Evolutionary conservation across 192 early-diverging fungal genomes (phyloP).

Genomic region (Coemansia erecta): DNA sequence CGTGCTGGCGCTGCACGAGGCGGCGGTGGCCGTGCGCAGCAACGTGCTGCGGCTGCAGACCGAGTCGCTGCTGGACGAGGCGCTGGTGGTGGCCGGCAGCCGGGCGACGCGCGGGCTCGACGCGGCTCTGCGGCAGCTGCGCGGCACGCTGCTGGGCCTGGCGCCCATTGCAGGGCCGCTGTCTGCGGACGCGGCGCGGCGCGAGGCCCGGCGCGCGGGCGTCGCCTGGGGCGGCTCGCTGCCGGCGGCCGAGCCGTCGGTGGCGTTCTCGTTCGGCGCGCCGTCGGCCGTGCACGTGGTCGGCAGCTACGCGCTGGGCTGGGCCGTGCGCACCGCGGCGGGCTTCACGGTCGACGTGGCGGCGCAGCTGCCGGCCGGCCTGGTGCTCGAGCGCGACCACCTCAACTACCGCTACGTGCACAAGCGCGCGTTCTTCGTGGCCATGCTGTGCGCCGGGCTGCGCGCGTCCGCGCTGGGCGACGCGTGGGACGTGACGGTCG

Average conservation of each 20-base stretch:
- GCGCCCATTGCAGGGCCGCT: slow-evolving; percentile 15
- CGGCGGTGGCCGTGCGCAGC: slow-evolving; percentile 78
- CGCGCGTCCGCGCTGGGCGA: slow-evolving; percentile 54
- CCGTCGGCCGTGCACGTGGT: slow-evolving; percentile 77
- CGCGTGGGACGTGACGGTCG: slow-evolving; percentile 54
- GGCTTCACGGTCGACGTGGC: slow-evolving; percentile 85
- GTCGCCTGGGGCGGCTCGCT: no score
- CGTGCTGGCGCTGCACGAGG: slow-evolving; percentile 80
- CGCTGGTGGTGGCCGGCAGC: slow-evolving; percentile 11
- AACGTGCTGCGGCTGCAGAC: slow-evolving; percentile 91
- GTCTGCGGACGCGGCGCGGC: slow-evolving; percentile 27
- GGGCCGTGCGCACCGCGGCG: slow-evolving; percentile 56
- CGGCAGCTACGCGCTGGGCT: slow-evolving; percentile 85
- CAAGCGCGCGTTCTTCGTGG: slow-evolving; percentile 91
- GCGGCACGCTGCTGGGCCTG: slow-evolving; percentile 15
- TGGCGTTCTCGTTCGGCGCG: no score
- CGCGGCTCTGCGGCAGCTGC: slow-evolving; percentile 57
- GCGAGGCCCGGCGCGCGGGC: no score
- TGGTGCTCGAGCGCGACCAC: slow-evolving; percentile 92
- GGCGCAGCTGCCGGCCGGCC: slow-evolving; percentile 79
- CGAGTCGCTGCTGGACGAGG: slow-evolving; percentile 37
- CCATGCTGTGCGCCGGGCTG: slow-evolving; percentile 55
- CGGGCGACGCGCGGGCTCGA: slow-evolving; percentile 35
- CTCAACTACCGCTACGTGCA: slow-evolving; percentile 93
- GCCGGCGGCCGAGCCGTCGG: no score